Evolutionary conservation across 2,329 filamentous ascomycete species (phyloP).

Genomic region (Pyrenochaeta sp.): DNA sequence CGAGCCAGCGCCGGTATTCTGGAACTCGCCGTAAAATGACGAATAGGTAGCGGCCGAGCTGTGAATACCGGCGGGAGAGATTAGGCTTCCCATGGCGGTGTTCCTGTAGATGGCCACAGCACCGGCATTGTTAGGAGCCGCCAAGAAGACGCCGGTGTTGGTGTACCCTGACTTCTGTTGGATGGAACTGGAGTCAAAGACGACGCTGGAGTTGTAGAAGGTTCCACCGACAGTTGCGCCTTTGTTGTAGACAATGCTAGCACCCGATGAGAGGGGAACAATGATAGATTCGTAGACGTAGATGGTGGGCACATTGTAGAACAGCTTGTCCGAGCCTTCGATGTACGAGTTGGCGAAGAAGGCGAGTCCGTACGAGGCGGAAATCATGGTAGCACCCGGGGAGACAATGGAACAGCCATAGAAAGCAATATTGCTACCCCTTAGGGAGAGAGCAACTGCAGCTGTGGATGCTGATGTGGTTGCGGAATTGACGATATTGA

Average conservation of each 20-base stretch:
- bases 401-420: conserved; percentile 57
- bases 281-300: conserved; percentile 58
- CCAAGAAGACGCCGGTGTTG: conserved; percentile 54
- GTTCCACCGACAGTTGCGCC: conserved; percentile 32
- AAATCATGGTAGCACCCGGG: conserved; percentile 44
- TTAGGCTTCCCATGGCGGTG: conserved; percentile 49
- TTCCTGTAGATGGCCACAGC: conserved; percentile 55
- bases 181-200: conserved; percentile 53
- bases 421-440: conserved; percentile 54
- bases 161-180: conserved; percentile 41
- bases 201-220: conserved; percentile 50
- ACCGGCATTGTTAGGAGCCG: conserved; percentile 53
- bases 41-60: conserved; percentile 21
- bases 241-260: conserved; percentile 52
- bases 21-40: conserved; percentile 54
- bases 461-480: conserved; percentile 30
- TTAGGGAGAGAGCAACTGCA: conserved; percentile 39
- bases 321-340: conserved; percentile 54
- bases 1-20: conserved; percentile 52
- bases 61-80: conserved; percentile 51
- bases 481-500: conserved; percentile 50
- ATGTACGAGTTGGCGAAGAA: conserved; percentile 58
- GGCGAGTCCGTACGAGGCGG: conserved; percentile 42
- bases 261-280: conserved; percentile 48
- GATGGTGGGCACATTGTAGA: conserved; percentile 52